Percentiles rank a stretch among this genome's conserved stretches.
phyloP scores from a whole-genome alignment of 352 stramenopile species.

The Phytopythium vexans region DNA sequence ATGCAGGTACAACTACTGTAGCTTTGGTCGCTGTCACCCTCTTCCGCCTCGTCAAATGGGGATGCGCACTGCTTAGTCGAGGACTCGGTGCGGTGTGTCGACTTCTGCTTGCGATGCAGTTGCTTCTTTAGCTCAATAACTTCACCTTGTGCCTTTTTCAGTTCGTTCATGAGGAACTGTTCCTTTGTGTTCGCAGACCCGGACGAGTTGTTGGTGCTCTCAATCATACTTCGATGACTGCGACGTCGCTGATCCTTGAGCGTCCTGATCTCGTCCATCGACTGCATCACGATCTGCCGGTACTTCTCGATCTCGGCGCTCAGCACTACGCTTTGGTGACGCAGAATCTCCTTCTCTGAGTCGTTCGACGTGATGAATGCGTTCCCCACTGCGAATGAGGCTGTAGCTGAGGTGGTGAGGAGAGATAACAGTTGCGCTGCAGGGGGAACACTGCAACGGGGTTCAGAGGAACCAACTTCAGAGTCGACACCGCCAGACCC shows the following conservation, averaged over 20 bases:
- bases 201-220: slow-evolving; percentile 13
- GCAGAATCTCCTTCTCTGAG: slow-evolving; percentile 33
- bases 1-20: not conserved
- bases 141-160: slow-evolving; percentile 20
- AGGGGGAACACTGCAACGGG: too few species aligned
- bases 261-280: slow-evolving; percentile 29
- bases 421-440: too few species aligned
- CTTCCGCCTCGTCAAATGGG: slow-evolving; percentile 3
- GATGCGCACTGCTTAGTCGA: not conserved
- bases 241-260: slow-evolving; percentile 29
- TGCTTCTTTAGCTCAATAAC: slow-evolving; percentile 20
- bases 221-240: slow-evolving; percentile 17
- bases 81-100: not conserved
- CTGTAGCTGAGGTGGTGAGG: not conserved
- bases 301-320: slow-evolving; percentile 36
- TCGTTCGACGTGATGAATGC: not conserved
- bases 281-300: slow-evolving; percentile 37
- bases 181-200: slow-evolving; percentile 20
- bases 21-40: slow-evolving; percentile 1
- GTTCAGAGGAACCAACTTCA: too few species aligned
- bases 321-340: slow-evolving; percentile 27
- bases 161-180: slow-evolving; percentile 31
- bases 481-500: too few species aligned
- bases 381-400: not conserved
- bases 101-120: slow-evolving; percentile 12